Evolutionary conservation across 768 basidiomycete species (phyloP).

Genomic region (Cystofilobasidium ferigula): DNA sequence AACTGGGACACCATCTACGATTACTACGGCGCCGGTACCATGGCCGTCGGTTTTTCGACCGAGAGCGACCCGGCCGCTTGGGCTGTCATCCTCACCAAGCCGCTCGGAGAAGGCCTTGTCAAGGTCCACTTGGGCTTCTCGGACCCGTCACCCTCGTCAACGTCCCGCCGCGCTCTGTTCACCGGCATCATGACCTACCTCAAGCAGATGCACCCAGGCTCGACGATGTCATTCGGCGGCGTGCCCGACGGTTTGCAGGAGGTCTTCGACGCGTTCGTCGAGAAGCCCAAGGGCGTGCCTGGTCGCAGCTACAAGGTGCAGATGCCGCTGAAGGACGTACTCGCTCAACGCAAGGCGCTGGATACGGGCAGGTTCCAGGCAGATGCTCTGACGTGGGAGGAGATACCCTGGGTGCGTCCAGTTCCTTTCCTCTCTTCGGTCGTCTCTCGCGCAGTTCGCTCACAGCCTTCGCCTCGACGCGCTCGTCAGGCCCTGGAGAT

Average conservation of each 20-base stretch:
- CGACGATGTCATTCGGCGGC: constrained; percentile 13
- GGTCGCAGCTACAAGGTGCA: constrained; percentile 17
- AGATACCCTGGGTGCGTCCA: constrained; percentile 7
- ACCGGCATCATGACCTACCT: not conserved
- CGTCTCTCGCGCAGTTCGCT: not conserved
- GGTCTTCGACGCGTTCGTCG: not conserved
- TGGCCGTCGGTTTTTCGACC: not conserved
- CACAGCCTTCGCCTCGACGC: no score
- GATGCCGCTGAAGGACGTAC: not conserved
- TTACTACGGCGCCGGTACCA: constrained; percentile 3
- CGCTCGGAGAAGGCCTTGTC: not conserved
- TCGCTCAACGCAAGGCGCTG: not conserved
- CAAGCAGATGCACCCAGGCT: not conserved
- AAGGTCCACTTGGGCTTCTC: constrained; percentile 11
- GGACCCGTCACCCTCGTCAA: not conserved
- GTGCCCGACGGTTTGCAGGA: constrained; percentile 1
- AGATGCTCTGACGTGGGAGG: constrained; percentile 2
- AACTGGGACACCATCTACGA: constrained; percentile 5
- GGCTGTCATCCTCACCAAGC: constrained; percentile 8
- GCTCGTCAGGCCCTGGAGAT: not conserved
- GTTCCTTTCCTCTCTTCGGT: not conserved
- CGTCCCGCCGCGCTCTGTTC: not conserved
- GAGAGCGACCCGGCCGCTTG: not conserved
- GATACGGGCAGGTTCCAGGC: not conserved
- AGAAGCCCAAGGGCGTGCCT: not conserved